These are phyloP conservation scores for Exsudoporus frostii DNA, from an alignment of 768 basidiomycete genomes.

Conservation along the genomic window DNA sequence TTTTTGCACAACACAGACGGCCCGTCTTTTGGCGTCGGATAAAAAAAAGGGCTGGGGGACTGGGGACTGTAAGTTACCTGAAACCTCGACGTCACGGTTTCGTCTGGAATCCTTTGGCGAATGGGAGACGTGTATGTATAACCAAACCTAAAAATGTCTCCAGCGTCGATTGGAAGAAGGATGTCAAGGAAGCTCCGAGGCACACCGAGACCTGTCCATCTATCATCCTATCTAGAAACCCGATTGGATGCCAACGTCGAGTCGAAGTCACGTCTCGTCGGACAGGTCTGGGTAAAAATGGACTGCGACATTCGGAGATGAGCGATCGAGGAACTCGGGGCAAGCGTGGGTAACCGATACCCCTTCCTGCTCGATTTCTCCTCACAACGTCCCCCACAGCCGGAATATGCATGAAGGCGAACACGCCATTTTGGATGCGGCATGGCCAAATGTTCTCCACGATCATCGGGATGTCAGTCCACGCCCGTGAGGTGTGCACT, in stretches of 20 bases:
- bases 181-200: background rate
- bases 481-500: background rate
- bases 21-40: no score
- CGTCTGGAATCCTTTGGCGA: background rate
- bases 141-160: no score
- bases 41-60: no score
- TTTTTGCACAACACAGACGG: background rate
- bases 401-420: constrained; percentile 6
- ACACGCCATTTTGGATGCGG: constrained; percentile 4
- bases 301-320: background rate
- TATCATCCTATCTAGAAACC: background rate
- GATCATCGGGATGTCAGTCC: constrained; percentile 10
- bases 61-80: background rate
- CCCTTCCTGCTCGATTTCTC: constrained; percentile 9
- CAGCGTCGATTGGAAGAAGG: background rate
- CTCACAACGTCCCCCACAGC: background rate
- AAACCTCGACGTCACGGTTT: background rate
- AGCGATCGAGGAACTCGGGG: no score
- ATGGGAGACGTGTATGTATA: no score
- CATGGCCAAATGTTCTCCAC: constrained; percentile 11
- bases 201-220: no score
- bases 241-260: background rate
- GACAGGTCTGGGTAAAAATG: background rate
- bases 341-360: constrained; percentile 13
- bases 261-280: no score